A percentile compares a stretch with the other conserved stretches of the same genome.
These are phyloP conservation scores for Coelastrella sp. DNA, from an alignment of 139 green algal genomes.

Conservation along the genomic window DNA sequence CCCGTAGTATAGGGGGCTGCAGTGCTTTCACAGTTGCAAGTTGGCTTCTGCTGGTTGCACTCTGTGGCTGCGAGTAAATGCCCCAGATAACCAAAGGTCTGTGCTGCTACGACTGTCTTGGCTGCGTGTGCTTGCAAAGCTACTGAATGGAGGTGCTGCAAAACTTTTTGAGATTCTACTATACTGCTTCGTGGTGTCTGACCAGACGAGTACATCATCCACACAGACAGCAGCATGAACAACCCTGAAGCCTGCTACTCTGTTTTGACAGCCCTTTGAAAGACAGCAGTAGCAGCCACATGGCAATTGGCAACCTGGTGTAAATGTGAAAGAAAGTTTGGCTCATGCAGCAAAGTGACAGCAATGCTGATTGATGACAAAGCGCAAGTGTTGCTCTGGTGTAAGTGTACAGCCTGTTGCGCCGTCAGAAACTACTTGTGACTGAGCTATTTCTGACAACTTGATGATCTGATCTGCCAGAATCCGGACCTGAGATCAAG, in stretches of 20 bases:
- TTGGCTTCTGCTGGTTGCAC: conserved; percentile 47
- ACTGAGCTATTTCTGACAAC: background rate
- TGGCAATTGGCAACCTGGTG: conserved; percentile 43
- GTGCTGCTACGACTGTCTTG: conserved; percentile 32
- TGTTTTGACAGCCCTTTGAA: conserved; percentile 43
- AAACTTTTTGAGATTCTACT: background rate
- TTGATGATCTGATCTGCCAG: conserved; percentile 46
- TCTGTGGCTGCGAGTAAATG: conserved; percentile 43
- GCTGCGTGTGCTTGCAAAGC: conserved; percentile 43
- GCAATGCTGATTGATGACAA: no score
- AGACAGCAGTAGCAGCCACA: conserved; percentile 14
- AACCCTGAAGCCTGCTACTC: conserved; percentile 26
- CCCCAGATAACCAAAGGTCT: conserved; percentile 51
- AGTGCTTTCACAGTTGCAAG: conserved; percentile 49
- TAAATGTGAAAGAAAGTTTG: no score
- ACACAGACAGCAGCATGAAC: conserved; percentile 27
- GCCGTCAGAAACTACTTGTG: conserved; percentile 37
- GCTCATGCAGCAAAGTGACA: no score
- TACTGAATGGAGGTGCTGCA: background rate
- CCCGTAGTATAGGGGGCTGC: conserved; percentile 44
- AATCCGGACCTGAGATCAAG: conserved; percentile 52
- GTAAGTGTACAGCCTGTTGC: background rate
- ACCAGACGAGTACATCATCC: conserved; percentile 42
- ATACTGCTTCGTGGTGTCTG: conserved; percentile 18
- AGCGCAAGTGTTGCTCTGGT: no score